A percentile compares a stretch with the other conserved stretches of the same genome.
Evolutionary conservation across 176 grass and related monocot genomes (phyloP).

Genomic region (Cenchrus fungigraminus): DNA sequence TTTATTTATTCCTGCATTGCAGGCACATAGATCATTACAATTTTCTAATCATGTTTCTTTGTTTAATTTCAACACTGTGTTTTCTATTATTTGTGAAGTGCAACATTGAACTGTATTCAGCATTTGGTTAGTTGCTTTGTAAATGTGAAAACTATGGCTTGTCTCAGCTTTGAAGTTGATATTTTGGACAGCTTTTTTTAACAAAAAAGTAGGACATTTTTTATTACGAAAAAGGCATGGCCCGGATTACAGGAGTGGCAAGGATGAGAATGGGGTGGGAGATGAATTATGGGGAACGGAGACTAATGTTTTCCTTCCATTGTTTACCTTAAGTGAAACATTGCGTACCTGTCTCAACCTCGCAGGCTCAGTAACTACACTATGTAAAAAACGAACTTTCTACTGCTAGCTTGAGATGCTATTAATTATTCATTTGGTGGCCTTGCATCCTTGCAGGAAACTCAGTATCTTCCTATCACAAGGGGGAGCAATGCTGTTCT

Average conservation of each 20-base stretch:
- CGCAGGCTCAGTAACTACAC: not conserved
- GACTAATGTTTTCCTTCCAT: not conserved
- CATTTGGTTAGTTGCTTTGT: conserved; percentile 6
- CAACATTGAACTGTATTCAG: conserved; percentile 3
- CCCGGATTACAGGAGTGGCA: conserved; percentile 22
- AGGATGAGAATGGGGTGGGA: not conserved
- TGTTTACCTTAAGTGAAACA: not conserved
- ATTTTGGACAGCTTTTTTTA: not conserved
- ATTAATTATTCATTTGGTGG: conserved; percentile 34
- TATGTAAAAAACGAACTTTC: not conserved
- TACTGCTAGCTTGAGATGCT: conserved; percentile 26
- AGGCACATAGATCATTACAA: conserved; percentile 1
- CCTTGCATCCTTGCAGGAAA: conserved; percentile 78
- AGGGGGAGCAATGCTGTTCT: conserved; percentile 94
- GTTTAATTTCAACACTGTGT: conserved; percentile 18
- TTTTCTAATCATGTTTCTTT: conserved; percentile 19
- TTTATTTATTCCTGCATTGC: not conserved
- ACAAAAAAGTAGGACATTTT: not conserved
- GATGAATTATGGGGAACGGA: not conserved
- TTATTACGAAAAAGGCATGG: conserved; percentile 18
- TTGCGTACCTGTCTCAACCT: not conserved
- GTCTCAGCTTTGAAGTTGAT: conserved; percentile 2
- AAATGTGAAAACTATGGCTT: conserved; percentile 16
- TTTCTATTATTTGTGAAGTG: conserved; percentile 23
- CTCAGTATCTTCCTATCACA: conserved; percentile 92